Evolutionary conservation across 1,284 basidiomycete species (phyloP), one percentile per base, ranked within the genome.

Genomic region (Puccinia horiana): DNA sequence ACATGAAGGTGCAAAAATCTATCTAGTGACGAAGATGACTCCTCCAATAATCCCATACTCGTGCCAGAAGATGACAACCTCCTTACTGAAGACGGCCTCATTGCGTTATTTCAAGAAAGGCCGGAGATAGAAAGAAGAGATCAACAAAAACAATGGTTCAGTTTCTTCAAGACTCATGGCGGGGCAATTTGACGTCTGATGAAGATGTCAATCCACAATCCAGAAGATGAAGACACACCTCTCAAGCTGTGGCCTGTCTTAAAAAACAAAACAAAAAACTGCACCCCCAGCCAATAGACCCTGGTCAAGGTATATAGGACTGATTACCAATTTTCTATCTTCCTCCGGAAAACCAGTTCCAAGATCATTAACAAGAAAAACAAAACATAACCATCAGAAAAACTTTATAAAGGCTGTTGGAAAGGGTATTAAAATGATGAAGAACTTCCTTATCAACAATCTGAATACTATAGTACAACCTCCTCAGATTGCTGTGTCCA

Each of bases 401-500:
- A 70, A 70, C 8, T 26, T n/a, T 9, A 47, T 29, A 32, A 37
- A 67, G 40, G 65, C 65, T 23, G 65, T 67, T 67, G 65, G 65
- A 67, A 67, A 67, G n/a, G 40, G 40, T 67, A 67, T 32, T 32
- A 63, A 32, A 32, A 63, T 63, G 61, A 63, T 63, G 61, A 6
- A 63, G 61, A 63, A 63, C 35, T 63, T 32, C 26, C 3, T 63
- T 12, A 63, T 32, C 14, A 54, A 20, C 12, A 54, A 11, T 54
- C 52, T 20, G 5, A 23, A 23, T 11, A 23, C 20, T 54, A 11
- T 20, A 54, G 23, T 9, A 14, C 23, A 9, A 5, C 5, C 52
- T n/a, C 5, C 52, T 54, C 23, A 9, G 23, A 9, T 54, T 11
- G 14, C 52, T 54, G 11, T 20, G 5, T 14, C 12, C 52, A 14